Evolutionary conservation across 495 filamentous ascomycete genomes (phyloP).

Genomic region (Clohesyomyces aquaticus): DNA sequence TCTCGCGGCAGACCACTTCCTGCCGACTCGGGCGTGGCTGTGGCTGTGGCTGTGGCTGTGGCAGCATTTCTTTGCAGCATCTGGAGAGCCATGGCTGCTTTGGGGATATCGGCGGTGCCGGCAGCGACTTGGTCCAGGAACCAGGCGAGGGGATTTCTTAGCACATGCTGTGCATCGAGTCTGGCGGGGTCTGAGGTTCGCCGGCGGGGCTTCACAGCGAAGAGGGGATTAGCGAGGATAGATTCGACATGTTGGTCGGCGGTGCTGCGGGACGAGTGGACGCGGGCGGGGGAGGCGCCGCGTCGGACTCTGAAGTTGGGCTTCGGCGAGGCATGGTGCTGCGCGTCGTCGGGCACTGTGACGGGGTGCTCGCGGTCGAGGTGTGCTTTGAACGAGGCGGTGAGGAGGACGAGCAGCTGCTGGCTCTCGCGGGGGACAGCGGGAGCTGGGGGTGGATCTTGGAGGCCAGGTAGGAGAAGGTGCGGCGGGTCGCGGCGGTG

Average conservation of each 20-base stretch:
- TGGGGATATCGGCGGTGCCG: constrained; percentile 18
- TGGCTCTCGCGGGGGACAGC: constrained; percentile 66
- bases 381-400: constrained; percentile 73
- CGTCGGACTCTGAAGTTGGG: neutral
- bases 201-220: constrained; percentile 40
- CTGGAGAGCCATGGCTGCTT: constrained; percentile 13
- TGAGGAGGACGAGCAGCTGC: constrained; percentile 69
- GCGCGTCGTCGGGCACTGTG: constrained; percentile 3
- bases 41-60: too few relatives aligned
- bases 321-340: constrained; percentile 13
- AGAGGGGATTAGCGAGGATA: constrained; percentile 74
- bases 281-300: constrained; percentile 1
- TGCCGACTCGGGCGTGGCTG: too few relatives aligned
- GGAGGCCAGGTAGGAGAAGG: constrained; percentile 38
- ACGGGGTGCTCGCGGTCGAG: constrained; percentile 66
- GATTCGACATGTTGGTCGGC: constrained; percentile 62
- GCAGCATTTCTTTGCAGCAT: constrained; percentile 8
- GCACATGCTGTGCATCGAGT: constrained; percentile 5
- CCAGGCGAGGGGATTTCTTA: constrained; percentile 33
- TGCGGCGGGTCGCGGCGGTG: constrained; percentile 31
- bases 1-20: too few relatives aligned
- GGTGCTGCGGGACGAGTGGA: constrained; percentile 28
- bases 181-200: constrained; percentile 10
- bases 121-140: constrained; percentile 27
- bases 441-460: constrained; percentile 74